Percentiles rank a stretch among this genome's conserved stretches.
Evolutionary conservation across 192 early-diverging fungal genomes (phyloP).

Genomic region (Chytriomyces confervae): DNA sequence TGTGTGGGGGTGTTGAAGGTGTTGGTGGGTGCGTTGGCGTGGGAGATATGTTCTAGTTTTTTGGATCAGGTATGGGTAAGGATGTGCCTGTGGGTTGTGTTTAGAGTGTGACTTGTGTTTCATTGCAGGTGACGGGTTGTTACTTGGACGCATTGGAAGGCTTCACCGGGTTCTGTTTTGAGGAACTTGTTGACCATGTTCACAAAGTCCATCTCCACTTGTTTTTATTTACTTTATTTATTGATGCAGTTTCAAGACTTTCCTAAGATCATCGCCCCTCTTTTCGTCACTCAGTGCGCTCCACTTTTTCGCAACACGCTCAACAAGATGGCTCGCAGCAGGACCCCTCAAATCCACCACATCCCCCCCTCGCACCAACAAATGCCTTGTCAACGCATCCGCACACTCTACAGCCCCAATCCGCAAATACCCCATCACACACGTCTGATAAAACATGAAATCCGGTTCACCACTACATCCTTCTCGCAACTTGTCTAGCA

Average conservation of each 20-base stretch:
- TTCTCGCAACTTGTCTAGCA: neutral
- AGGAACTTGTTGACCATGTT: too few relatives aligned
- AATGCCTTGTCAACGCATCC: neutral
- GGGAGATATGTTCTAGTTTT: too few relatives aligned
- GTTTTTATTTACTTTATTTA: neutral
- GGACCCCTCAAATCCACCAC: neutral
- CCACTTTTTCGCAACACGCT: slow-evolving; percentile 1
- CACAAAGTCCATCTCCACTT: too few relatives aligned
- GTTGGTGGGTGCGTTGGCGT: too few relatives aligned
- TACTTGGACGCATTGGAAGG: too few relatives aligned
- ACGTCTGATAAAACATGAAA: slow-evolving; percentile 8
- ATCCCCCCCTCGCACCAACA: neutral
- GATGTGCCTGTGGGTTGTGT: too few relatives aligned
- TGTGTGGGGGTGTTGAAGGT: too few relatives aligned
- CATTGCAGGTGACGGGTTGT: too few relatives aligned
- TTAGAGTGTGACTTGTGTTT: too few relatives aligned
- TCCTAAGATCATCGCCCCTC: neutral
- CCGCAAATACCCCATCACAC: neutral
- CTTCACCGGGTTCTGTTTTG: too few relatives aligned
- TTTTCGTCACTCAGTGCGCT: neutral
- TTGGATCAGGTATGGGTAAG: too few relatives aligned
- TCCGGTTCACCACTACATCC: neutral
- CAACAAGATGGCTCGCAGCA: neutral
- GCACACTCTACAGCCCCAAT: neutral
- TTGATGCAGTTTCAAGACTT: neutral